Conservation (phyloP, 306 rosid genomes). For the Fragaria vesca region DNA sequence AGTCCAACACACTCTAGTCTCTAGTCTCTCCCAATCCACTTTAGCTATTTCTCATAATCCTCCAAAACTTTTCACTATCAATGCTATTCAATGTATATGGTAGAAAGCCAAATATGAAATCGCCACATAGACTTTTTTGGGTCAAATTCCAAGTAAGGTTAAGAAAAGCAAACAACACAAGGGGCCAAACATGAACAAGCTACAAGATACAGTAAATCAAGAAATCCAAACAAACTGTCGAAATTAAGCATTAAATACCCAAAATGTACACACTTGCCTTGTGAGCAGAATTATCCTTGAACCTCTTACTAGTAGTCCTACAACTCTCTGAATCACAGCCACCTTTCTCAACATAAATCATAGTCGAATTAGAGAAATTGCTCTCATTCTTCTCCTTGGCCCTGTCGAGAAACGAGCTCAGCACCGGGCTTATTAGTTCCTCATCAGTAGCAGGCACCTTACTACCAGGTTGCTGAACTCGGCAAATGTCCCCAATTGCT, state of each 20-base stretch:
- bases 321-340: neutral
- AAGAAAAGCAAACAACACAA: too few species aligned
- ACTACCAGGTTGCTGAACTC: conserved; percentile 15
- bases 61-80: neutral
- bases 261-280: neutral
- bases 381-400: neutral
- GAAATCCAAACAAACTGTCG: neutral
- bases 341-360: neutral
- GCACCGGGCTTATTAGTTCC: conserved; percentile 33
- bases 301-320: neutral
- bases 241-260: neutral
- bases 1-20: neutral
- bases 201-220: too few species aligned
- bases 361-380: neutral
- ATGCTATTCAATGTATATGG: neutral
- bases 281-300: neutral
- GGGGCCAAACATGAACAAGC: neutral
- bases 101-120: neutral
- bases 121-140: neutral
- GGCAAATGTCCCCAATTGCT: conserved; percentile 45
- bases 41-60: neutral
- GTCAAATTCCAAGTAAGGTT: neutral
- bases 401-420: conserved; percentile 13
- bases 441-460: neutral
- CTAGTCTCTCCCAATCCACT: neutral